A percentile compares a stretch with the other conserved stretches of the same genome.
Conservation (phyloP, 768 basidiomycete species). For the Collybia nuda region DNA sequence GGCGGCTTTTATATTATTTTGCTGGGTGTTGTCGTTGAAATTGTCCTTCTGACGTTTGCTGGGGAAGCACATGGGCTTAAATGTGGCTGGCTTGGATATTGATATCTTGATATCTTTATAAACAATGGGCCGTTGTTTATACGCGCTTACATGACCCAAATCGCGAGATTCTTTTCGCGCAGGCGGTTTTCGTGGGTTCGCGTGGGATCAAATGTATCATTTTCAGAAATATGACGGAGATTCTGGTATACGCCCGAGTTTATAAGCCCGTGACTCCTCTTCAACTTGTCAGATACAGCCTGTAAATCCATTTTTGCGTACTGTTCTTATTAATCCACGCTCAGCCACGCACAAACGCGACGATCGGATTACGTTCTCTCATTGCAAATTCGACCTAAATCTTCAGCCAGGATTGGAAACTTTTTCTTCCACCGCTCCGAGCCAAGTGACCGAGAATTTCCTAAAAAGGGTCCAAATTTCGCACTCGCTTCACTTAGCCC, state of each 20-base stretch:
- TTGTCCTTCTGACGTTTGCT: conserved; percentile 29
- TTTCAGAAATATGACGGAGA: conserved; percentile 5
- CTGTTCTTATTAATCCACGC: not conserved
- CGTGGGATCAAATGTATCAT: conserved; percentile 17
- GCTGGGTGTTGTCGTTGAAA: conserved; percentile 22
- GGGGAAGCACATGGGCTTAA: conserved; percentile 30
- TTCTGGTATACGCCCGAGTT: conserved; percentile 4
- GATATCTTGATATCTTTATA: conserved; percentile 3
- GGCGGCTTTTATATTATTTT: conserved; percentile 27
- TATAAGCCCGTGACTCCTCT: conserved; percentile 3
- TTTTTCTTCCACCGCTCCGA: too few relatives aligned
- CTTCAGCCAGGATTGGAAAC: too few relatives aligned
- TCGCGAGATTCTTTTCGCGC: not conserved
- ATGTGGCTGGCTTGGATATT: conserved; percentile 4
- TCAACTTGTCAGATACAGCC: not conserved
- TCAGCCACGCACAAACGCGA: conserved; percentile 5
- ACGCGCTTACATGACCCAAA: conserved; percentile 4
- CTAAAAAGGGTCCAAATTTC: too few relatives aligned
- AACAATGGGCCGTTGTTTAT: conserved; percentile 8
- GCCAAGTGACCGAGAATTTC: too few relatives aligned
- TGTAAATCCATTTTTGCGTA: not conserved
- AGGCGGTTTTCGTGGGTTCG: conserved; percentile 14
- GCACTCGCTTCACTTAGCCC: too few relatives aligned
- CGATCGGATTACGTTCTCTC: not conserved
- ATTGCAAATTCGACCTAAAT: too few relatives aligned